phyloP scores from a whole-genome alignment of 371 early-diverging fungal species.

The Actinomucor elegans region DNA sequence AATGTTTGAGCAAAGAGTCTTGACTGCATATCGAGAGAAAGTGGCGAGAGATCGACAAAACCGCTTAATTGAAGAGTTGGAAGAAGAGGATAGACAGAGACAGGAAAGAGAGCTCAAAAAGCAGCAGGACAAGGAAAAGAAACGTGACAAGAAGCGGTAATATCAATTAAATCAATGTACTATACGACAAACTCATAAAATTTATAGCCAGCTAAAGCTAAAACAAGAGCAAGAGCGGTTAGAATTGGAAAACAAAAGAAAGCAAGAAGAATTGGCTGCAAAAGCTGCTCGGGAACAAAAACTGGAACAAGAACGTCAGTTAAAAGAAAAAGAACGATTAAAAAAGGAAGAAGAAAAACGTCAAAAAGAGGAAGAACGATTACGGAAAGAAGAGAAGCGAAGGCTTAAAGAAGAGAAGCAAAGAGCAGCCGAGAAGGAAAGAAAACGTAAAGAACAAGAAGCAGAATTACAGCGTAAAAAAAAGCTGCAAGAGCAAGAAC shows the following conservation, averaged over 20 bases:
- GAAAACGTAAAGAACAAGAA: constrained; percentile 57
- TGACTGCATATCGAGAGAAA: constrained; percentile 91
- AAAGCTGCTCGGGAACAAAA: constrained; percentile 35
- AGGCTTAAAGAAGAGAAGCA: constrained; percentile 5
- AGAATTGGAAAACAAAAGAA: constrained; percentile 39
- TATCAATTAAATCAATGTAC: background rate
- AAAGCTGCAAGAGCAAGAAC: too few species aligned
- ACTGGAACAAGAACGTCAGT: constrained; percentile 51
- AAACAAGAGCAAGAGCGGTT: constrained; percentile 51
- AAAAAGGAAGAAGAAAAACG: constrained; percentile 32
- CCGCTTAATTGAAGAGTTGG: constrained; percentile 75
- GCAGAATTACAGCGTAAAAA: constrained; percentile 45
- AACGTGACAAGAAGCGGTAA: constrained; percentile 61
- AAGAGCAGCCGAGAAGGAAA: constrained; percentile 34
- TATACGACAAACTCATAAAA: too few species aligned
- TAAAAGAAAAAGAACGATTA: constrained; percentile 38
- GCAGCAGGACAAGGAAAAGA: constrained; percentile 68
- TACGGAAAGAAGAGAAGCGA: constrained; percentile 20
- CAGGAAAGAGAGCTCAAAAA: constrained; percentile 70
- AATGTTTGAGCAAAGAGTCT: constrained; percentile 93
- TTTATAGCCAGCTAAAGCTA: constrained; percentile 38
- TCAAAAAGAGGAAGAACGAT: constrained; percentile 22
- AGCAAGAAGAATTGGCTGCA: constrained; percentile 37
- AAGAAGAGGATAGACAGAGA: constrained; percentile 75
- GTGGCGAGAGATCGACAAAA: constrained; percentile 81